Conservation (phyloP, 208 protist species). For the Acanthamoeba healyi region DNA sequence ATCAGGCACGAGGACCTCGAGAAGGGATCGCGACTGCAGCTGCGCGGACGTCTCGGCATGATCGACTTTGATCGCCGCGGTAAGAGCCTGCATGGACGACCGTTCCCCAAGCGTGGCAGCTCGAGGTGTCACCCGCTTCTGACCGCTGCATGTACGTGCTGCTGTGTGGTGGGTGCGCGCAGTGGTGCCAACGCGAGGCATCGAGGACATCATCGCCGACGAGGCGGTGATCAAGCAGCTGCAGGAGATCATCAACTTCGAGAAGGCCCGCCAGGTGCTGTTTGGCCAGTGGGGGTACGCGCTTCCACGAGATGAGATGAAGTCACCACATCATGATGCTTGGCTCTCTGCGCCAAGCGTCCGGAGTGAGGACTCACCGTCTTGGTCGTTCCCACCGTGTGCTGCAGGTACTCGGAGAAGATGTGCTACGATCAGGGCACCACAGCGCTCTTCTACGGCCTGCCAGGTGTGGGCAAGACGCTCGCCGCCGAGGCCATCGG, state of each 20-base stretch:
- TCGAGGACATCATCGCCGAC: slow-evolving; percentile 76
- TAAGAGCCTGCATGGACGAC: background rate
- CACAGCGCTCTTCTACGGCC: slow-evolving; percentile 60
- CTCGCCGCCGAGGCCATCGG: slow-evolving; percentile 78
- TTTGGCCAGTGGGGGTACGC: slow-evolving; percentile 82
- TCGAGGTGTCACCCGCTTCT: background rate
- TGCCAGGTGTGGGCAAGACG: slow-evolving; percentile 80
- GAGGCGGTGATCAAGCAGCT: background rate
- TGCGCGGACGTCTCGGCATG: slow-evolving; percentile 76
- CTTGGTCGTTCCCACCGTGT: no score
- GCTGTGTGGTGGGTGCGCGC: background rate
- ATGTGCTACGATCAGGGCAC: slow-evolving; percentile 72
- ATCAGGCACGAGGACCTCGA: slow-evolving; percentile 17
- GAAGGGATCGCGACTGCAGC: background rate
- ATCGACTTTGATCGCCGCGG: slow-evolving; percentile 77
- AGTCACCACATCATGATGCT: no score
- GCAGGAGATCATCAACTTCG: slow-evolving; percentile 79
- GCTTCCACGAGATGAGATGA: no score
- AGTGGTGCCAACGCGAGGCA: slow-evolving; percentile 65
- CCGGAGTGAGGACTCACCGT: no score
- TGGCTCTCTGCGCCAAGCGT: no score
- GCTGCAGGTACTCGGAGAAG: slow-evolving; percentile 14
- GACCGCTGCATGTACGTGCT: no score
- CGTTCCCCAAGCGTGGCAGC: background rate
- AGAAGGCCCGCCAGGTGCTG: slow-evolving; percentile 84